Conservation (phyloP, 768 basidiomycete species). For the Lactarius sp. region DNA sequence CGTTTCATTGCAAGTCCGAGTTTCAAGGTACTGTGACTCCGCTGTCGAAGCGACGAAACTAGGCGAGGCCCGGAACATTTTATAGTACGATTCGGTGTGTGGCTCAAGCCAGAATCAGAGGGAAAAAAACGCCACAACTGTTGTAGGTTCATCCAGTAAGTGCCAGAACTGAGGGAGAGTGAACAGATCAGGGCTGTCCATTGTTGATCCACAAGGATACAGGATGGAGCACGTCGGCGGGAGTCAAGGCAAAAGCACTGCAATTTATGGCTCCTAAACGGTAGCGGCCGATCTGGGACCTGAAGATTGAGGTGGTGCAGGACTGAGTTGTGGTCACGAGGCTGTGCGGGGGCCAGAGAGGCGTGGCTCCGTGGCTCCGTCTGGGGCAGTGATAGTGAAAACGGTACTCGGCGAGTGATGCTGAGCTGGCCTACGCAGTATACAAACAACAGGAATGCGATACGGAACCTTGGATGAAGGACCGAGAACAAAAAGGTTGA, state of each 20-base stretch:
- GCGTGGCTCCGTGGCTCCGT: not conserved
- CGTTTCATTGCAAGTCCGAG: not conserved
- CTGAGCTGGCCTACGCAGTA: not conserved
- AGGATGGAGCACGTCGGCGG: not conserved
- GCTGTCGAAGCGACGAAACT: not conserved
- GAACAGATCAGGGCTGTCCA: not conserved
- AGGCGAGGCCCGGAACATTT: not conserved
- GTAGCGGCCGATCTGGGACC: not conserved
- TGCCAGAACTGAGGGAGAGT: not conserved
- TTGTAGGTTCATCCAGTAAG: not conserved
- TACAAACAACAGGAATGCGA: not conserved
- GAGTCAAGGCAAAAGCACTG: not conserved
- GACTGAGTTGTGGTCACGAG: not conserved
- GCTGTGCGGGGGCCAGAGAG: constrained; percentile 6
- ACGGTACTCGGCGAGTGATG: not conserved
- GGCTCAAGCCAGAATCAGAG: not conserved
- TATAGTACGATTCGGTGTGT: not conserved
- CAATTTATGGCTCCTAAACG: not conserved
- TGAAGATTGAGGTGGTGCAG: not conserved
- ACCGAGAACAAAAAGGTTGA: not conserved
- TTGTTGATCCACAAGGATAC: not conserved
- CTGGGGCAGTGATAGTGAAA: not conserved
- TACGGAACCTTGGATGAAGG: no score
- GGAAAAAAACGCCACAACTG: not conserved
- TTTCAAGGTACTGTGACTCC: not conserved